phyloP scores from a whole-genome alignment of 345 rosid species.

The Populus ilicifolia region DNA sequence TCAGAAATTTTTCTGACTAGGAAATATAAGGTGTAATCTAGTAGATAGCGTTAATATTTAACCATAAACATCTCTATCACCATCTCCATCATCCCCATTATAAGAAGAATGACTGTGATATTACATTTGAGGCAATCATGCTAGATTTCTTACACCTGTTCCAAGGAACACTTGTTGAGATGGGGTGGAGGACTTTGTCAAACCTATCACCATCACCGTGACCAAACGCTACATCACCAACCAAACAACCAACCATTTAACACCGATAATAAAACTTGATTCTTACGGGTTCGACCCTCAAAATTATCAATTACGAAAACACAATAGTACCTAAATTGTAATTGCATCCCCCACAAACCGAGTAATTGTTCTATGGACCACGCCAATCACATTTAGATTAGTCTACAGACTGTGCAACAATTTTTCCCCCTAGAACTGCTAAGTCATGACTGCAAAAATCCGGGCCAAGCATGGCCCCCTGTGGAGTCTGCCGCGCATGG shows the following conservation, averaged over 20 bases:
- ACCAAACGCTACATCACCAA: neutral
- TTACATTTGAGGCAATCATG: constrained; percentile 1
- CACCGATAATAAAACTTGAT: neutral
- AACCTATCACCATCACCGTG: neutral
- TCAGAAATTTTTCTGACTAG: neutral
- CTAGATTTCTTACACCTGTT: neutral
- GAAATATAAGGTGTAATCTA: neutral
- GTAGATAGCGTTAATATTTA: neutral
- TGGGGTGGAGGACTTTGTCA: neutral
- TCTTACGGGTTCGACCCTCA: neutral
- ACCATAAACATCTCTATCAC: neutral
- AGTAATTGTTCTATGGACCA: neutral
- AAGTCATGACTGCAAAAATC: neutral
- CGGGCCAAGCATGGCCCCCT: neutral
- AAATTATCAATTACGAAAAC: neutral
- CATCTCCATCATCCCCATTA: constrained; percentile 5
- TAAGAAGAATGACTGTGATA: constrained; percentile 3
- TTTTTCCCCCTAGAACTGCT: neutral
- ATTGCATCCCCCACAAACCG: neutral
- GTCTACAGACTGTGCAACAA: neutral
- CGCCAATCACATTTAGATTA: neutral
- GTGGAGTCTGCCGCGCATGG: neutral
- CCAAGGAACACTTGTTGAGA: neutral
- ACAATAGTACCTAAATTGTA: neutral
- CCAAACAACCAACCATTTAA: neutral